phyloP scores from a whole-genome alignment of 2,329 filamentous ascomycete genomes.

The Aspergillus sp. region DNA sequence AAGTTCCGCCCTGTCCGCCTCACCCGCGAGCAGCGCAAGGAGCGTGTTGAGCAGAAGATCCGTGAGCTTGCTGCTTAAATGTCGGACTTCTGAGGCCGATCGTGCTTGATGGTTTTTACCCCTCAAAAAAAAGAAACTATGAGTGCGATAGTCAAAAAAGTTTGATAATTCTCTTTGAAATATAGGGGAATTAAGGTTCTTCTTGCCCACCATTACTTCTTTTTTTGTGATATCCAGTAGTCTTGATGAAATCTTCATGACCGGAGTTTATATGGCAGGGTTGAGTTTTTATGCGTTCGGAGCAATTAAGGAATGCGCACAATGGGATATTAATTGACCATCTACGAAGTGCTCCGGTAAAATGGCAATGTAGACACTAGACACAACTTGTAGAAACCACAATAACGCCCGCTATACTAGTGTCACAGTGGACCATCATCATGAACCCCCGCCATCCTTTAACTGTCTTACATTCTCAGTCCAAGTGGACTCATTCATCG shows the following conservation, averaged over 20 bases:
- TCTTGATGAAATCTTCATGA: constrained; percentile 18
- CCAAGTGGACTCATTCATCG: constrained; percentile 21
- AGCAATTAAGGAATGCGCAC: constrained; percentile 27
- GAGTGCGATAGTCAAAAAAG: constrained; percentile 31
- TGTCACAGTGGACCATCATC: too few species aligned
- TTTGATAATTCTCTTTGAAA: constrained; percentile 28
- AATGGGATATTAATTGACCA: constrained; percentile 18
- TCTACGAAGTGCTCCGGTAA: constrained; percentile 29
- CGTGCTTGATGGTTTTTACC: constrained; percentile 24
- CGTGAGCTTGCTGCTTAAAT: constrained; percentile 64
- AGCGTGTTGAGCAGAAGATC: constrained; percentile 88
- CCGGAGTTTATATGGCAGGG: constrained; percentile 23
- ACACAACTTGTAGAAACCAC: neutral
- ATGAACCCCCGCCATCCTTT: too few species aligned
- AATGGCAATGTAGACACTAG: neutral
- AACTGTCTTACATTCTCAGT: neutral
- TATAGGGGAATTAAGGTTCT: constrained; percentile 28
- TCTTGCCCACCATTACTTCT: constrained; percentile 25
- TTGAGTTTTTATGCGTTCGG: constrained; percentile 25
- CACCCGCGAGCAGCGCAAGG: constrained; percentile 78
- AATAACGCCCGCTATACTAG: too few species aligned
- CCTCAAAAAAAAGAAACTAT: neutral
- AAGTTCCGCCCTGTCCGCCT: constrained; percentile 79
- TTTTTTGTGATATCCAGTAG: constrained; percentile 32
- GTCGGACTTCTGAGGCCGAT: constrained; percentile 18